Evolutionary conservation across 2,329 filamentous ascomycete species (phyloP).

Genomic region (Calonectria pseudoturangicola): DNA sequence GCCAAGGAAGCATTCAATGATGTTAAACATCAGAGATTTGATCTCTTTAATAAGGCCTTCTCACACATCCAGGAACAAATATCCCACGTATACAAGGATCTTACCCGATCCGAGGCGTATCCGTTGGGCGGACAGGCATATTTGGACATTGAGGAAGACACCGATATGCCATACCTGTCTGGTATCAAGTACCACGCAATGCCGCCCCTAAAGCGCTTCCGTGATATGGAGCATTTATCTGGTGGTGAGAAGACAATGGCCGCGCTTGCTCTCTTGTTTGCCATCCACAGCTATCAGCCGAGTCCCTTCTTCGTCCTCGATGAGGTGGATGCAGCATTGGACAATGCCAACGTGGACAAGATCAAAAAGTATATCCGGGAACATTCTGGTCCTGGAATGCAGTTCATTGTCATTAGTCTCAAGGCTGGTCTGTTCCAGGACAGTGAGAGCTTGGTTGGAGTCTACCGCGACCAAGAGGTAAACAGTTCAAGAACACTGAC

Average conservation of each 20-base stretch:
- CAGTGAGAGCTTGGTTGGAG: conserved; percentile 95
- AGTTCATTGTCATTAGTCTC: conserved; percentile 98
- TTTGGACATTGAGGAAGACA: conserved; percentile 93
- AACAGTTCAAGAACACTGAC: conserved; percentile 95
- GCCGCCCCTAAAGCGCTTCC: conserved; percentile 97
- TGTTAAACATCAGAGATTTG: conserved; percentile 87
- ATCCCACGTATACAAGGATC: conserved; percentile 92
- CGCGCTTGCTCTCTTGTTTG: conserved; percentile 95
- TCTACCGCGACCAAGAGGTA: conserved; percentile 94
- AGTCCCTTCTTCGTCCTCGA: conserved; percentile 98
- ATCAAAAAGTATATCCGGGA: conserved; percentile 97
- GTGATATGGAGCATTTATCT: conserved; percentile 98
- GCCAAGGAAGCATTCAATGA: conserved; percentile 90
- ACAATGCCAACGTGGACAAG: conserved; percentile 96
- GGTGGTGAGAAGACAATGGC: conserved; percentile 99
- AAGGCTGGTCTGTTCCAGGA: conserved; percentile 98
- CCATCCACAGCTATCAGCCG: conserved; percentile 96
- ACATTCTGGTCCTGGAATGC: conserved; percentile 96
- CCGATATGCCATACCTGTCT: conserved; percentile 95
- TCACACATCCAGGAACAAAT: conserved; percentile 97
- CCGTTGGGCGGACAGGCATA: conserved; percentile 93
- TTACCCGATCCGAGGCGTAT: conserved; percentile 92
- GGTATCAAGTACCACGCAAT: conserved; percentile 99
- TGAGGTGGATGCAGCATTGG: conserved; percentile 97
- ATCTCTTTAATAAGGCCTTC: conserved; percentile 97